Base-by-base conservation (phyloP, 2,329 filamentous ascomycete species). In the Curvularia sp. region DNA sequence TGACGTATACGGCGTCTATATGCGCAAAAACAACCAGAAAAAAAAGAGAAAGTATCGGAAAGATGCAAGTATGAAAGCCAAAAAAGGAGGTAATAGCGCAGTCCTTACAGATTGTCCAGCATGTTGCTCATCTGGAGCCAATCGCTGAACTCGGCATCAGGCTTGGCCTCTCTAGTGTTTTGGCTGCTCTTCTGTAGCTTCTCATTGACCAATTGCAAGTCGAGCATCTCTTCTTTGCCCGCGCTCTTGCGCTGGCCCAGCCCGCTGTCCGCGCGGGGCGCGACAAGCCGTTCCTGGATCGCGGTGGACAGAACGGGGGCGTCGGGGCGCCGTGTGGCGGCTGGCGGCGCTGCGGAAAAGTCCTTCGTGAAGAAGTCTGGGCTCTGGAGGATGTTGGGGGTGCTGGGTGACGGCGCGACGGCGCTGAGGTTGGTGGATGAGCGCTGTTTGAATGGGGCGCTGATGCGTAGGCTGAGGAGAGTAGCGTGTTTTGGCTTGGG, bases 381-480 rank as follows among this genome's bases (percentile, higher is more conserved):
- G 34, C 48, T 61, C 12, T 34, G 41, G 21, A 55, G 51, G 21
- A 59, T 53, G 8, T 50, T 41, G 0, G 54, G 46, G 3, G 47
- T 47, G 28, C 10, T 39, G 27, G 3, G 42, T 12, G 27, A 54
- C 21, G n/a, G 53, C 28, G 50, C 28, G 41, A 53, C 36, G 13
- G 57, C 18, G 25, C 23, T 21, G 36, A 47, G 6, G 45, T 32
- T 46, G 38, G n/a, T 51, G 3, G 6, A 30, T 19, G 39, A 45
- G 12, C 34, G 49, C 15, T 42, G 21, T 7, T 58, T 60, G 21
- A 52, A 47, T 9, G 53, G 52, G 5, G 57, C 61, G 39, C 39
- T 59, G 49, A 66, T 58, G 21, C 59, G 59, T 23, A 67, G 58
- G 15, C 60, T 65, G 21, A 69, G 39, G 41, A 66, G 45, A 1